Percentiles rank a stretch among this genome's conserved stretches.
Evolutionary conservation across 2,329 filamentous ascomycete species (phyloP).

Genomic region (Cladosporium sp.): DNA sequence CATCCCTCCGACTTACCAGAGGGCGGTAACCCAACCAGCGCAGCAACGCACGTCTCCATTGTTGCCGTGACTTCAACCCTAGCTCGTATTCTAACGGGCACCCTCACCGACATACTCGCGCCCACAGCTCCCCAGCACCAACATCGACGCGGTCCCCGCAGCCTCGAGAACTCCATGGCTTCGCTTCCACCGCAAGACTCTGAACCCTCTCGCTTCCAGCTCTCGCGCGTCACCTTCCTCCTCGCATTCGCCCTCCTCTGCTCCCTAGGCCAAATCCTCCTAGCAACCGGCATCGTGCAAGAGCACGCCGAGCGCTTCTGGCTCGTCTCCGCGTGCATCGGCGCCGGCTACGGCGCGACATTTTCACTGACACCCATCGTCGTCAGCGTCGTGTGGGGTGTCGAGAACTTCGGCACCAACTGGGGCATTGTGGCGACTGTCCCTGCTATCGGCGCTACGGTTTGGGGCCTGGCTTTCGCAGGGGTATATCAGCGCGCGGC

Average conservation of each 20-base stretch:
- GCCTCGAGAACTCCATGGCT: conserved; percentile 43
- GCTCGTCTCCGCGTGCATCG: conserved; percentile 79
- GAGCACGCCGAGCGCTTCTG: conserved; percentile 78
- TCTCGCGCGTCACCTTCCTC: conserved; percentile 80
- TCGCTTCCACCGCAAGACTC: conserved; percentile 31
- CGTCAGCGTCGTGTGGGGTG: conserved; percentile 95
- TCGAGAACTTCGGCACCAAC: conserved; percentile 97
- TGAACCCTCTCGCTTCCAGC: conserved; percentile 45
- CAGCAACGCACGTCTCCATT: conserved; percentile 88
- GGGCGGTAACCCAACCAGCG: conserved; percentile 55
- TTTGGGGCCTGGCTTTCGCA: conserved; percentile 91
- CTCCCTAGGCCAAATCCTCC: conserved; percentile 70
- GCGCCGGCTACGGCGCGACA: conserved; percentile 87
- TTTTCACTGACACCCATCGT: conserved; percentile 90
- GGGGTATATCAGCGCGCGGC: conserved; percentile 72
- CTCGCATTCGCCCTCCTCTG: conserved; percentile 72
- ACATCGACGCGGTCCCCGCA: conserved; percentile 52
- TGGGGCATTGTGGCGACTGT: conserved; percentile 95
- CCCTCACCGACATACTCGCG: conserved; percentile 86
- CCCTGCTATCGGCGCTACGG: conserved; percentile 80
- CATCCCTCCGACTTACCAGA: conserved; percentile 56
- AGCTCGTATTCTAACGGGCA: conserved; percentile 86
- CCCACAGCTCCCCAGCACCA: conserved; percentile 52
- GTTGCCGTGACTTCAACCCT: conserved; percentile 86
- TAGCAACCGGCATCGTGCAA: conserved; percentile 75